Evolutionary conservation across 306 rosid genomes (phyloP), one percentile per base, ranked within the genome.

Genomic region (Medicago lupulina): DNA sequence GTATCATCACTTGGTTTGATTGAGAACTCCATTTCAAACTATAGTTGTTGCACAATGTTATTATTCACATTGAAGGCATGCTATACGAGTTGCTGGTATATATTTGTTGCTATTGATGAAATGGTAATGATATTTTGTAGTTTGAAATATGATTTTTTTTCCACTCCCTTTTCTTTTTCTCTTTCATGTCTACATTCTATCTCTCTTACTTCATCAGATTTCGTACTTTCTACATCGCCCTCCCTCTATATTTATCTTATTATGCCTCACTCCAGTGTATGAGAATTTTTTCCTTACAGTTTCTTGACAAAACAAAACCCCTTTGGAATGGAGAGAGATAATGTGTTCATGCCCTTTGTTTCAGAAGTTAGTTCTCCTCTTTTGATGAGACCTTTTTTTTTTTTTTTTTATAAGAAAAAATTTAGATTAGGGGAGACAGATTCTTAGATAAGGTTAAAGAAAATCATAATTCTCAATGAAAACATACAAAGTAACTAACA

Each of bases 11-110:
- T 39, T 60, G 73, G 53, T 17, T 60, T 25, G 40, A 60, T 61
- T 61, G 12, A 21, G 12, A 23, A 58, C 14, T 19, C 57, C 9
- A 6, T 50, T 60, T 5, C 58, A 67, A 49, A 66, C n/a, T 46
- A 59, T 10, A 18, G 53, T 61, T 75, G 39, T 54, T 74, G 49
- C 47, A 69, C 19, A 13, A 36, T 61, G 17, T 41, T 55, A 23
- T 50, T 41, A 38, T 69, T 74, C 38, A 84, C 40, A 17, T 18
- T 39, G 21, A 67, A 72, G 63, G 61, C 53, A 18, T 71, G 72
- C 31, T 65, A 40, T 72, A 31, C 67, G 60, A 50, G 34, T 70
- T 43, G 23, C 14, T 39, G 66, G 65, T 65, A 21, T 65, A 34
- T 5, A 31, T 34, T 34, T 19, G 46, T 66, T 76, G 16, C 54